Evolutionary conservation across 208 protist species (phyloP).

Genomic region (Ichthyophonus hoferi): DNA sequence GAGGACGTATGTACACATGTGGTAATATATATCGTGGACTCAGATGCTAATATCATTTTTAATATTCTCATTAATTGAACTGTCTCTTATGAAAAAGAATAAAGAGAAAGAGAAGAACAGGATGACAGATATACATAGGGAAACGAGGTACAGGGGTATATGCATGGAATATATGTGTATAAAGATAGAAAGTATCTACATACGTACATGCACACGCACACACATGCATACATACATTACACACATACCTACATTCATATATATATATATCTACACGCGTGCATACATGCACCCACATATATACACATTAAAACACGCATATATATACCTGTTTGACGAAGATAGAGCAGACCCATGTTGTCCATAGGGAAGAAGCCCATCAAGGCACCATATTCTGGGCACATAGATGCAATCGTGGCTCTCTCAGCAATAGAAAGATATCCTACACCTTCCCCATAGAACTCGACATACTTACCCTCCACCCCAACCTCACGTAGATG

Average conservation of each 20-base stretch:
- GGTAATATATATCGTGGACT: too few relatives aligned
- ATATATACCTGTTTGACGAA: slow-evolving; percentile 5
- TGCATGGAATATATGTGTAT: too few relatives aligned
- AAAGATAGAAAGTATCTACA: too few relatives aligned
- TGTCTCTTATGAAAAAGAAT: too few relatives aligned
- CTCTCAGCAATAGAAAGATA: slow-evolving; percentile 82
- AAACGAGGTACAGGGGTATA: too few relatives aligned
- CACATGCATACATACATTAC: too few relatives aligned
- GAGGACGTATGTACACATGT: background rate
- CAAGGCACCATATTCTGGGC: slow-evolving; percentile 90
- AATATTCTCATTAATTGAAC: too few relatives aligned
- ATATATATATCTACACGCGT: background rate
- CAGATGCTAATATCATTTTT: too few relatives aligned
- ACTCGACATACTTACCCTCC: slow-evolving; percentile 93
- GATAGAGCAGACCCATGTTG: slow-evolving; percentile 31
- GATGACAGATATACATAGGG: too few relatives aligned
- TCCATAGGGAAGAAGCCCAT: slow-evolving; percentile 92
- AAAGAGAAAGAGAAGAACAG: too few relatives aligned
- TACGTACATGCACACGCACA: too few relatives aligned
- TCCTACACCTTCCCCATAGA: slow-evolving; percentile 83
- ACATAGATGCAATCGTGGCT: slow-evolving; percentile 90
- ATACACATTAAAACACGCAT: slow-evolving; percentile 8
- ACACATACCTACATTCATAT: background rate
- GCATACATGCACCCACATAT: slow-evolving; percentile 18
- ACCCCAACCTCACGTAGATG: slow-evolving; percentile 86